Base-by-base conservation (phyloP, 208 protist genomes). In the Acanthamoeba culbertsoni region DNA sequence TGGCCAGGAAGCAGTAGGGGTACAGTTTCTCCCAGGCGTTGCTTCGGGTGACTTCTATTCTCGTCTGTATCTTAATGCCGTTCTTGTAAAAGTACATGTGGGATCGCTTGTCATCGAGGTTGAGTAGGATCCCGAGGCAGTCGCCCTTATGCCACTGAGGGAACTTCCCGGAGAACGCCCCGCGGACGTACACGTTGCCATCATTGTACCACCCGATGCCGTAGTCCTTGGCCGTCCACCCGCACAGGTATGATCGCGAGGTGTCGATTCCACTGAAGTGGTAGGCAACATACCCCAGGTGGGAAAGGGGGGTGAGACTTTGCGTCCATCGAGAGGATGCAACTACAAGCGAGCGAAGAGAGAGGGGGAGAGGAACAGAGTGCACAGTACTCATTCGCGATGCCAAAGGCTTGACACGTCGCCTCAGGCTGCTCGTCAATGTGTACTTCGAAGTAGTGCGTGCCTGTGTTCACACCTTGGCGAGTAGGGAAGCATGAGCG, bases 11-110 rank as follows among this genome's bases (percentile, higher is more conserved):
- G 53, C 79, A 89, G 53, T 89, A 62, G 31, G 79, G 79, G 37
- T 62, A 89, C 46, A 89, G 16, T 10, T 31, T 8, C 79, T 31
- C 48, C 37, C 31, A 26, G 12, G 45, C 18, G 33, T 62, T 23
- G 53, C 14, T 33, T 28, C 53, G 45, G 7, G 45, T 14, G 37
- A 89, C 51, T 18, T 40, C 48, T 28, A 89, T 57, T 48, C 28
- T 4, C 23, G 45, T 57, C 28, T 10, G 45, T n/a, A 89, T 63
- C 53, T 62, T 40, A 14, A 65, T 18, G 18, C 53, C 33, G 79
- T 89, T 89, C 79, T 89, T 89, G 79, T 89, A 89, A 23, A 89
- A 89, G 79, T 89, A 89, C 31, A 89, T 2, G 51, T 63, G 40
- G 79, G 46, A 57, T 12, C 2, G 28, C 75, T 59, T 48, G 75